Evolutionary conservation across 352 stramenopile species (phyloP), one percentile per base, ranked within the genome.

Genomic region (Pythium pyrilobum): DNA sequence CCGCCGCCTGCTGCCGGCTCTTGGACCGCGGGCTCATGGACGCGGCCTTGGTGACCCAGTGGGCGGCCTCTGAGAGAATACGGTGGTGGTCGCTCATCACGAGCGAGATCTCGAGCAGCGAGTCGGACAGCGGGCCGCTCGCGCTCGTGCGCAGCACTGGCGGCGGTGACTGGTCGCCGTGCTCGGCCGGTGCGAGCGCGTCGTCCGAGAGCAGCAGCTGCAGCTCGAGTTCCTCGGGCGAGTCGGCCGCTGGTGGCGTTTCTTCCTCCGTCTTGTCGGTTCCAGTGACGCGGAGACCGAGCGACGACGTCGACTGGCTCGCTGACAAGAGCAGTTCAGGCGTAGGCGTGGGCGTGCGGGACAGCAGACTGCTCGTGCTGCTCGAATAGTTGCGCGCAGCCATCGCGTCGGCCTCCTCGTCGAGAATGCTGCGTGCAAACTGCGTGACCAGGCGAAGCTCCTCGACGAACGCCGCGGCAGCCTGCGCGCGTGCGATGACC

Each of bases 41-140:
- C n/a, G 40, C 31, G 5, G 52, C 60, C 54, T 85, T 84, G 2
- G 38, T 49, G 0, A 89, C 64, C 53, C 69, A 80, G 27, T 70
- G 67, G 28, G 75, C 63, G 0, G 70, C 67, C 55, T 89, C 69
- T 1, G 67, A 71, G 23, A 89, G 39, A n/a, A 89, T 64, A 0
- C 67, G 73, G 21, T 89, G 75, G 46, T 87, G 74, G 24, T 89
- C 78, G n/a, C 53, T 87, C 75, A 89, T 85, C 15, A 89, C 75
- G 21, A 89, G 75, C 16, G 78, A 87, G 39, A 89, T 89, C 37
- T 87, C 78, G 41, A 85, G 53, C 10, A 89, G 56, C 16, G 78
- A 82, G 25, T 85, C 69, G 15, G 75, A 68, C 16, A 89, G 54
- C 23, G 72, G 44, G 10, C 41, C 52, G 13, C 44, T 37, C 2